These are phyloP conservation scores for Solanum chilense DNA, from an alignment of 257 asterid genomes.

Conservation along the genomic window DNA sequence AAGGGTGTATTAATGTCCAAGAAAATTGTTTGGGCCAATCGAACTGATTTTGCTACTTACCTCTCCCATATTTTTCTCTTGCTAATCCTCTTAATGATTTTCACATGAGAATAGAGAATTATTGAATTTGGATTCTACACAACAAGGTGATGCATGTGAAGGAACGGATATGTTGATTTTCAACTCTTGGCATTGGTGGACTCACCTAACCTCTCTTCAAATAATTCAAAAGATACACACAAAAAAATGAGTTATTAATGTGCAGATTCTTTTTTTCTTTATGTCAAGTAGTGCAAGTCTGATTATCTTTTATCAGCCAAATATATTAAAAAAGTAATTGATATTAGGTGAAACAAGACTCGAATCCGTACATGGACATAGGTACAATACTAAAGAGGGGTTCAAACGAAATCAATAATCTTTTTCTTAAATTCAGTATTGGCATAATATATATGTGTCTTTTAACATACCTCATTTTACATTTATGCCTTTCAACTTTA, in stretches of 20 bases:
- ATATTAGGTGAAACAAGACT: neutral
- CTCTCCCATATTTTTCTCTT: neutral
- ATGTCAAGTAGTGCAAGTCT: neutral
- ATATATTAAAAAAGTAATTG: neutral
- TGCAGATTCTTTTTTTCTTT: neutral
- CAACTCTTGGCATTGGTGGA: conserved; percentile 73
- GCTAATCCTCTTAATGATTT: neutral
- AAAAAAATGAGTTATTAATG: neutral
- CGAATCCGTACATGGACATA: neutral
- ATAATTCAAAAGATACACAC: no score
- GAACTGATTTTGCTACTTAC: no score
- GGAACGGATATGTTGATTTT: conserved; percentile 47
- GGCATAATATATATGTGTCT: no score
- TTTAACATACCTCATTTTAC: no score
- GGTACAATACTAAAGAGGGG: neutral
- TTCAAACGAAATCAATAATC: neutral
- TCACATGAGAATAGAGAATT: conserved; percentile 11
- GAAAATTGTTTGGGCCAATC: no score
- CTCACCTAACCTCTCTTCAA: conserved; percentile 6
- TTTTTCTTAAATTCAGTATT: neutral
- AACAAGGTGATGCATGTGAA: conserved; percentile 35
- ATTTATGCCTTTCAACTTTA: no score
- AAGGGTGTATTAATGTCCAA: no score
- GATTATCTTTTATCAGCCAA: neutral
- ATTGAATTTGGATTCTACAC: conserved; percentile 36